A percentile compares a stretch with the other conserved stretches of the same genome.
Conservation (phyloP, 2,329 filamentous ascomycete species). For the Diaporthe citriasiana region DNA sequence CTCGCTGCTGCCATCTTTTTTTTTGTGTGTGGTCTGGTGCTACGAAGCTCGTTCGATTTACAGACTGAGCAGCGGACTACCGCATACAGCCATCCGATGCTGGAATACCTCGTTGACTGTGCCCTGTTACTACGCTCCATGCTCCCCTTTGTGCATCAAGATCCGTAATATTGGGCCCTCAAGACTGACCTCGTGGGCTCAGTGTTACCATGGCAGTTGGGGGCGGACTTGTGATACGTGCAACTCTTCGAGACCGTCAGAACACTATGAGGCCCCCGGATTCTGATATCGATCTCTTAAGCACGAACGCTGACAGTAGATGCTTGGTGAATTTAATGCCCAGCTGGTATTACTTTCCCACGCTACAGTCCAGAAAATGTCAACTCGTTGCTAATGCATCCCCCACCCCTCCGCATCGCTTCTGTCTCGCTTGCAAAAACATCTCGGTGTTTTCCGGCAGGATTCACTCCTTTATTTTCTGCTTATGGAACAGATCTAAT, state of each 20-base stretch:
- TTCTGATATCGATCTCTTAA: background rate
- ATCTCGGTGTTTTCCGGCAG: too few relatives aligned
- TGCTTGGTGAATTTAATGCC: background rate
- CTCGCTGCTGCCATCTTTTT: background rate
- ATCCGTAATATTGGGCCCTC: background rate
- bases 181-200: background rate
- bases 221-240: background rate
- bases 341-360: background rate
- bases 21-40: too few relatives aligned
- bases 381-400: background rate
- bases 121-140: background rate
- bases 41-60: background rate
- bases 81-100: background rate
- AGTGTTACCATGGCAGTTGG: background rate
- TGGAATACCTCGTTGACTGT: background rate
- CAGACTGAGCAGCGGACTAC: background rate
- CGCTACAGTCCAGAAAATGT: background rate
- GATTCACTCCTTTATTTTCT: constrained; percentile 57
- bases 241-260: background rate
- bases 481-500: constrained; percentile 61
- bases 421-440: too few relatives aligned
- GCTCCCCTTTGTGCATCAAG: background rate
- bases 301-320: background rate
- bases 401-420: background rate
- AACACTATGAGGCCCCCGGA: background rate